Evolutionary conservation across 768 basidiomycete genomes (phyloP).

Genomic region (Kwoniella mangroviensis): DNA sequence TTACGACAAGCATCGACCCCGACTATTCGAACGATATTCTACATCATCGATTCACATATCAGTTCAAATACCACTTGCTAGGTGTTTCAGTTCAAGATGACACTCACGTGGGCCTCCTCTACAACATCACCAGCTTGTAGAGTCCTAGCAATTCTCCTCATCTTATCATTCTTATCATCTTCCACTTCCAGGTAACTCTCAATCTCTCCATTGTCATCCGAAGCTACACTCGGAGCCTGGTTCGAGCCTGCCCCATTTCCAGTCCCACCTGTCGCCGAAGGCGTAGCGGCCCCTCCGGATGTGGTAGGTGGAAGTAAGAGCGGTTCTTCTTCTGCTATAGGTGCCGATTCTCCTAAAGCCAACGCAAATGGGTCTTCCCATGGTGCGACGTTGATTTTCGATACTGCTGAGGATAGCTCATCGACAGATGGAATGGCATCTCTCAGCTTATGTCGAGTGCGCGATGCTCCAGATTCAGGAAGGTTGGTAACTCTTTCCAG

Average conservation of each 20-base stretch:
- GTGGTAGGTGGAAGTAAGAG: neutral
- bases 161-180: constrained; percentile 66
- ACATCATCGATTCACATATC: constrained; percentile 60
- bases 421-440: constrained; percentile 52
- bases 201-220: constrained; percentile 32
- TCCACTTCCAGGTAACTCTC: constrained; percentile 72
- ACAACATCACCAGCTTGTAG: constrained; percentile 88
- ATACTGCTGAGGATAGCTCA: constrained; percentile 54
- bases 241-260: neutral
- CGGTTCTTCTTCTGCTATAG: constrained; percentile 42
- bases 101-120: constrained; percentile 62
- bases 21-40: constrained; percentile 82
- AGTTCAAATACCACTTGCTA: neutral
- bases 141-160: constrained; percentile 81
- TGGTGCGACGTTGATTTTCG: constrained; percentile 47
- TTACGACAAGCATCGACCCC: constrained; percentile 91
- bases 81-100: neutral
- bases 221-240: constrained; percentile 9
- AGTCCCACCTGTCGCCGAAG: neutral
- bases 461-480: constrained; percentile 27
- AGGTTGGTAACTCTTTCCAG: constrained; percentile 40
- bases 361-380: constrained; percentile 57
- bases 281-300: neutral
- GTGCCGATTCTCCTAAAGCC: constrained; percentile 45
- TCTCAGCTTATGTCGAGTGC: constrained; percentile 41